These are phyloP conservation scores for Parsonsia alboflavescens DNA, from an alignment of 257 asterid species.

Conservation along the genomic window DNA sequence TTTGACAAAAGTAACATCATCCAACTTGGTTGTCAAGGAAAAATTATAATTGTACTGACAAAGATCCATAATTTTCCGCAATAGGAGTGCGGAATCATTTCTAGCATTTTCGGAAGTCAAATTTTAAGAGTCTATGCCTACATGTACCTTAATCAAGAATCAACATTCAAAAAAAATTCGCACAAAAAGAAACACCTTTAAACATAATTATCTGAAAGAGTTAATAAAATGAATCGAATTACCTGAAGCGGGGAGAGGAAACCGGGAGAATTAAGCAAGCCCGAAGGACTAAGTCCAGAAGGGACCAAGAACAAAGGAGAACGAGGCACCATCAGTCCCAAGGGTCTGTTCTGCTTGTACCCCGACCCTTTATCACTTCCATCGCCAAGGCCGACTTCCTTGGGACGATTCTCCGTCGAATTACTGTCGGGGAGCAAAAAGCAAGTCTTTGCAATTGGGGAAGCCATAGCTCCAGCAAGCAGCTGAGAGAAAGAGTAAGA, in stretches of 20 bases:
- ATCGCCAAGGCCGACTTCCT: conserved; percentile 8
- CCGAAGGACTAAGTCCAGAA: conserved; percentile 72
- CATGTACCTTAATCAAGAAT: not conserved
- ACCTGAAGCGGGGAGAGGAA: conserved; percentile 90
- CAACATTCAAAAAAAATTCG: not conserved
- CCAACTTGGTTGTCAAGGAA: not conserved
- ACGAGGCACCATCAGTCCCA: conserved; percentile 61
- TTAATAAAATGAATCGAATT: not conserved
- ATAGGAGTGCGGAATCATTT: not conserved
- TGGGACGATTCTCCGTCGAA: not conserved
- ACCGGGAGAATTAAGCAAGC: conserved; percentile 79
- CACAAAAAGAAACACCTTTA: not conserved
- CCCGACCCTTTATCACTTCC: conserved; percentile 25
- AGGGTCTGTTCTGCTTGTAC: conserved; percentile 65
- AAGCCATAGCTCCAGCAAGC: conserved; percentile 83
- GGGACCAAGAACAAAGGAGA: conserved; percentile 72
- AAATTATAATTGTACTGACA: not conserved
- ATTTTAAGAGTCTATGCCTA: not conserved
- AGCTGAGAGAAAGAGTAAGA: conserved; percentile 66
- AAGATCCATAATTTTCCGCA: not conserved
- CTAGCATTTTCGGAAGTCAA: not conserved
- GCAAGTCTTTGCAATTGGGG: conserved; percentile 44
- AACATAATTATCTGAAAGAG: not conserved
- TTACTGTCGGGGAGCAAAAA: not conserved
- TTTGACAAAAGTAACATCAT: not conserved